Base-by-base conservation (phyloP, 139 green algal species). In the Picochlorum costavermella region DNA sequence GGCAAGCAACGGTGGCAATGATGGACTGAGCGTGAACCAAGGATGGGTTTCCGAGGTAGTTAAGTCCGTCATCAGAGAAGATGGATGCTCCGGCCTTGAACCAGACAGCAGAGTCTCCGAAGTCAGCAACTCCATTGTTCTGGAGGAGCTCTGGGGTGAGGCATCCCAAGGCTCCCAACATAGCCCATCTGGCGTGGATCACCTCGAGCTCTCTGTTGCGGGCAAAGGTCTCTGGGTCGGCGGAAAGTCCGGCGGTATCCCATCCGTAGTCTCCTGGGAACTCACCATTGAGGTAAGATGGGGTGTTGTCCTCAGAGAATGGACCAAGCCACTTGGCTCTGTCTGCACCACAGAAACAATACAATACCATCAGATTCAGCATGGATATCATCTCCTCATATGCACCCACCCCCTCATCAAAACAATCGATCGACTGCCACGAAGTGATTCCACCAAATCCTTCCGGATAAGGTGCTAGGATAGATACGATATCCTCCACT, bases 71-170 rank as follows among this genome's bases (percentile, higher is more conserved):
- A 29, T 86, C 79, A 44, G 65, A 58, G 78, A 97, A 96, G 86
- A 97, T 97, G 76, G 86, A 72, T 50, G 90, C 78, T 43, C 92
- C 92, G 69, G 88, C 90, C 88, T 98, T 97, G 83, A 93, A 98
- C 92, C 92, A 98, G 46, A 90, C 29, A 65, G 56, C 60, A 26
- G 80, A 80, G 51, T 87, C 74, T 79, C 70, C 61, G 69, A 77
- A 77, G 61, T 50, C 43, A 20, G 61, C 72, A 30, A 46, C 72
- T 31, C 72, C 61, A 60, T 68, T 74, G 61, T 59, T 74, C 51
- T 73, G 60, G 61, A 77, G 61, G 26, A 75, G 64, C 64, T 80
- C 74, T 12, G 70, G 74, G 43, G 59, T 74, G 46, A 80, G 30
- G 74, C 74, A 81, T 61, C 73, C 73, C 20, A 96, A 76, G 45